Conservation (phyloP, 768 basidiomycete species). For the Trametes coccinea region DNA sequence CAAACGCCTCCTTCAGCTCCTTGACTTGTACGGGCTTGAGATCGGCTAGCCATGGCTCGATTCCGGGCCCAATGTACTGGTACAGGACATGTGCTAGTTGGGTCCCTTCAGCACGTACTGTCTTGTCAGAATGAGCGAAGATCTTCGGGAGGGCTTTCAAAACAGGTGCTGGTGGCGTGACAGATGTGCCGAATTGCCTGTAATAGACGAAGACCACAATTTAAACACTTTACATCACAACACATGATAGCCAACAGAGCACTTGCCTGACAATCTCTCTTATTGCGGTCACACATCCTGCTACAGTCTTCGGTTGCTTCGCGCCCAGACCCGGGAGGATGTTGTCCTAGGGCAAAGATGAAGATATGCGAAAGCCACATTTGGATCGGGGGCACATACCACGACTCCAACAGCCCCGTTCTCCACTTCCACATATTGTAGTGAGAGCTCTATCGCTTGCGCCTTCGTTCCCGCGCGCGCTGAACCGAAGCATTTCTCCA, state of each 20-base stretch:
- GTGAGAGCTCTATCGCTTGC: conserved; percentile 79
- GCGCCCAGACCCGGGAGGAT: conserved; percentile 82
- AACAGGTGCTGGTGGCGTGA: conserved; percentile 74
- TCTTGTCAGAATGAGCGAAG: conserved; percentile 93
- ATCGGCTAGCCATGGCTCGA: conserved; percentile 83
- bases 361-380: conserved; percentile 6
- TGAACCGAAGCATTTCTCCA: conserved; percentile 95
- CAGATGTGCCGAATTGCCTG: conserved; percentile 79
- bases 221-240: too few species aligned
- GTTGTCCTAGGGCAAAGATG: conserved; percentile 42
- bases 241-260: neutral
- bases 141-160: conserved; percentile 89
- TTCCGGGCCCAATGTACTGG: conserved; percentile 76
- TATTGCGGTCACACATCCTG: conserved; percentile 72
- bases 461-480: conserved; percentile 86
- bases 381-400: conserved; percentile 54
- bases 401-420: conserved; percentile 85
- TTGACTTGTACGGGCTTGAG: conserved; percentile 97
- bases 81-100: conserved; percentile 75
- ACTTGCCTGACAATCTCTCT: conserved; percentile 84
- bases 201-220: neutral
- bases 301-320: conserved; percentile 94
- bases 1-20: conserved; percentile 91
- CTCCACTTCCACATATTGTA: conserved; percentile 93
- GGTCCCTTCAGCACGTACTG: conserved; percentile 89